phyloP scores from a whole-genome alignment of 768 basidiomycete species.

The Pleurotus citrinopileatus region DNA sequence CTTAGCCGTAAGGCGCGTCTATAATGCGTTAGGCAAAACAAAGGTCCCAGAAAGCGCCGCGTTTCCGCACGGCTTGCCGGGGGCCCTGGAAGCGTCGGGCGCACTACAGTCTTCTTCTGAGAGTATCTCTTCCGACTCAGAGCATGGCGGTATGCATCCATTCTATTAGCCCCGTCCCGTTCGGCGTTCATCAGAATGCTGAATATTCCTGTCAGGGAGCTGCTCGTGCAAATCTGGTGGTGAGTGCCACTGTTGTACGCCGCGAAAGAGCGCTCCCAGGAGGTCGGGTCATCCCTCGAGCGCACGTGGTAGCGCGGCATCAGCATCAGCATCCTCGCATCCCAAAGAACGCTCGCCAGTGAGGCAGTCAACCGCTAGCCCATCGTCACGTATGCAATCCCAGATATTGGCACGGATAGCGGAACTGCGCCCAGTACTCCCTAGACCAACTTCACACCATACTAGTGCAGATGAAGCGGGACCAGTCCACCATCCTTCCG shows the following conservation, averaged over 20 bases:
- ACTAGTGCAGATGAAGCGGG: slow-evolving; percentile 27
- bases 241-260: slow-evolving; percentile 58
- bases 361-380: slow-evolving; percentile 10
- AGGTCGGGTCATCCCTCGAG: slow-evolving; percentile 17
- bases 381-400: slow-evolving; percentile 29
- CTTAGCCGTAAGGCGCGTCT: slow-evolving; percentile 46
- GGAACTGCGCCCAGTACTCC: slow-evolving; percentile 68
- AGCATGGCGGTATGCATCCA: slow-evolving; percentile 60
- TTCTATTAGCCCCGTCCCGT: slow-evolving; percentile 27
- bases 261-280: slow-evolving; percentile 39
- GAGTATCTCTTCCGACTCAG: slow-evolving; percentile 54
- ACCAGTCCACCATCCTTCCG: slow-evolving; percentile 46
- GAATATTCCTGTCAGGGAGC: slow-evolving; percentile 34
- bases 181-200: slow-evolving; percentile 5
- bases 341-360: slow-evolving; percentile 12
- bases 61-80: slow-evolving; percentile 77
- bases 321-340: slow-evolving; percentile 17
- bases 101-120: slow-evolving; percentile 43
- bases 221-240: slow-evolving; percentile 52
- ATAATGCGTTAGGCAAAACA: slow-evolving; percentile 42
- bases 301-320: slow-evolving; percentile 14
- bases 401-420: slow-evolving; percentile 61
- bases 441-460: slow-evolving; percentile 39
- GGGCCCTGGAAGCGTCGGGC: slow-evolving; percentile 65
- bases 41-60: slow-evolving; percentile 69